Evolutionary conservation across 768 basidiomycete species (phyloP).

Genomic region (Boletus tylopilopsis): DNA sequence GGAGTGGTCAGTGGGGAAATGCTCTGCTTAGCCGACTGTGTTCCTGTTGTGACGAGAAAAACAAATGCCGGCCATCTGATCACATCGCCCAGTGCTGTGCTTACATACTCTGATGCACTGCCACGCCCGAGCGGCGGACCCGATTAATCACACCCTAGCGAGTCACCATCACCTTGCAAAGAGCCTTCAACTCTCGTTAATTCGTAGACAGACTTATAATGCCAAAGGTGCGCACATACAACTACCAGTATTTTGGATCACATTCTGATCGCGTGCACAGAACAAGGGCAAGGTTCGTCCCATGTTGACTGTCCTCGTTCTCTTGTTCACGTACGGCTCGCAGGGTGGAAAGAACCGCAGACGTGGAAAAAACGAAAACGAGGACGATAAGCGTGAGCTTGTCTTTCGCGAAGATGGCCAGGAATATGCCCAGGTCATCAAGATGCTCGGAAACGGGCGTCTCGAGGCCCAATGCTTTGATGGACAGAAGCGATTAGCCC

Average conservation of each 20-base stretch:
- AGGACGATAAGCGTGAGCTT: conserved; percentile 96
- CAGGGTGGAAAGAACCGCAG: conserved; percentile 99
- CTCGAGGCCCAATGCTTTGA: conserved; percentile 97
- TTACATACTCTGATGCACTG: not conserved
- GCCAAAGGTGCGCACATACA: conserved; percentile 22
- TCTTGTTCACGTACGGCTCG: conserved; percentile 2
- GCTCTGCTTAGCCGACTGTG: no score
- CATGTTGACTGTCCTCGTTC: not conserved
- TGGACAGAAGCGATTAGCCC: conserved; percentile 95
- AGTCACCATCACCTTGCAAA: no score
- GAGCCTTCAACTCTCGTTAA: not conserved
- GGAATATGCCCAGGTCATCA: conserved; percentile 96
- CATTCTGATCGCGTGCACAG: conserved; percentile 7
- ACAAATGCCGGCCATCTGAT: no score
- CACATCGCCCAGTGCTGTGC: no score
- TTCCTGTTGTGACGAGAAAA: no score
- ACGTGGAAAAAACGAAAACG: conserved; percentile 99
- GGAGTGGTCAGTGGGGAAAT: no score
- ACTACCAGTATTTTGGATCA: not conserved
- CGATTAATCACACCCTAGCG: not conserved
- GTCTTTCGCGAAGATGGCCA: conserved; percentile 99
- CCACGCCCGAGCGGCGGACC: not conserved
- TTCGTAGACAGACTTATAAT: conserved; percentile 6
- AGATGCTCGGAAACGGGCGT: conserved; percentile 98
- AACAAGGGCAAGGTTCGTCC: conserved; percentile 28